Base-by-base conservation (phyloP, 164 flowering plant species). In the Magnolia changhungtana region DNA sequence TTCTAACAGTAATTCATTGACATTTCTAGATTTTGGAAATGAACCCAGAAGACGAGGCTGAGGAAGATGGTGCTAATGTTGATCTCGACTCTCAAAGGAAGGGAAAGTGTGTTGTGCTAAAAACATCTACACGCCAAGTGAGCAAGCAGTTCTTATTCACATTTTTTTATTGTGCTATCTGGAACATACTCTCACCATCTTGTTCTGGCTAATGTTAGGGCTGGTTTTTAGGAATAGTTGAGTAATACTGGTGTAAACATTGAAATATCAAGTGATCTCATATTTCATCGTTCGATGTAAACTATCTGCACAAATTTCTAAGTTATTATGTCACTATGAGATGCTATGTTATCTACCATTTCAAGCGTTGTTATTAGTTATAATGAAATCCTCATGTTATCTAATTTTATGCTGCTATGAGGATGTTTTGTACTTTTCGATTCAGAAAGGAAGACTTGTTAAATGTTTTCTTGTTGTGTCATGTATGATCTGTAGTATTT, bases 31-130 rank as follows among this genome's bases (percentile, higher is more conserved):
- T 95, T 68, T 78, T 95, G 88, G 98, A 95, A 78, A 94, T 94
- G 97, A 94, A 94, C 74, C 98, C 98, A 0, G 98, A 94, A 80
- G 98, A 94, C 59, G 98, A 94, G 58, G 96, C 93, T 23, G 98
- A 94, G 80, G 98, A 94, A 83, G 98, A 95, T 85, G 99, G 98
- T 79, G 98, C 99, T 2, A 95, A 95, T 82, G 86, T 93, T 84
- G 99, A 95, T 86, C 90, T 94, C 16, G 98, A 94, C 79, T 94
- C 98, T 2, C 98, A 94, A 77, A 87, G 98, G 84, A 94, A 94
- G 82, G 98, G 98, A 13, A 94, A 94, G 75, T 94, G 98, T 86
- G 98, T 94, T 73, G 97, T 94, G 27, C 76, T 95, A 74, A 95
- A 95, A 78, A 95, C 99, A 76, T 92, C 98, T 9, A 92, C 98